These are phyloP conservation scores for Paramecium tetraurelia DNA, from an alignment of 73 alveolate genomes.

Conservation along the genomic window DNA sequence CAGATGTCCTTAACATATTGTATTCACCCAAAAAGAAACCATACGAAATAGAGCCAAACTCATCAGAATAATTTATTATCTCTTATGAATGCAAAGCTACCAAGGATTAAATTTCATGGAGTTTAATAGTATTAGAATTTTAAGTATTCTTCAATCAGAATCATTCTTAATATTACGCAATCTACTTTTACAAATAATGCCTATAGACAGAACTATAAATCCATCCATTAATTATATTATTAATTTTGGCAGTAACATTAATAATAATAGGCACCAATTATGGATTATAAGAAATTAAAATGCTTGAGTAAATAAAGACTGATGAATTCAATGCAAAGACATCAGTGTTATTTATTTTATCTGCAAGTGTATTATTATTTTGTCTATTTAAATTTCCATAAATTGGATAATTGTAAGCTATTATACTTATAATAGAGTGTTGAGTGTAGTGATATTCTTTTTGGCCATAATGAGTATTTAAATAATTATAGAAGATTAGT, in stretches of 20 bases:
- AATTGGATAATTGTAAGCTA: neutral
- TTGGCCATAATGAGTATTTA: neutral
- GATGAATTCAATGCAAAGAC: slow-evolving; percentile 19
- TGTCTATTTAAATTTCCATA: neutral
- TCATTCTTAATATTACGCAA: neutral
- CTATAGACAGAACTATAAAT: neutral
- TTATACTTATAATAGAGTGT: neutral
- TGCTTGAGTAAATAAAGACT: neutral
- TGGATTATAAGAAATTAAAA: slow-evolving; percentile 5
- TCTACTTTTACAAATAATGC: neutral
- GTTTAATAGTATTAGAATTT: neutral
- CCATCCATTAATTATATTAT: neutral
- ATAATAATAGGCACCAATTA: neutral
- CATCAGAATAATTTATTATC: neutral
- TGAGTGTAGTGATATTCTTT: neutral
- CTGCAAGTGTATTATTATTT: neutral
- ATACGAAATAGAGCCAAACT: neutral
- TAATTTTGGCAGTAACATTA: neutral
- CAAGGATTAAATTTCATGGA: neutral
- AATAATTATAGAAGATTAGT: neutral
- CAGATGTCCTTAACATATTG: neutral
- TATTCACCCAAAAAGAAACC: neutral
- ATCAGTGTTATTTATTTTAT: neutral
- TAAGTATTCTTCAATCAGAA: neutral
- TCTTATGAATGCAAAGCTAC: neutral